phyloP scores from a whole-genome alignment of 1,139 yeast species.

The Suhomyces maxii region DNA sequence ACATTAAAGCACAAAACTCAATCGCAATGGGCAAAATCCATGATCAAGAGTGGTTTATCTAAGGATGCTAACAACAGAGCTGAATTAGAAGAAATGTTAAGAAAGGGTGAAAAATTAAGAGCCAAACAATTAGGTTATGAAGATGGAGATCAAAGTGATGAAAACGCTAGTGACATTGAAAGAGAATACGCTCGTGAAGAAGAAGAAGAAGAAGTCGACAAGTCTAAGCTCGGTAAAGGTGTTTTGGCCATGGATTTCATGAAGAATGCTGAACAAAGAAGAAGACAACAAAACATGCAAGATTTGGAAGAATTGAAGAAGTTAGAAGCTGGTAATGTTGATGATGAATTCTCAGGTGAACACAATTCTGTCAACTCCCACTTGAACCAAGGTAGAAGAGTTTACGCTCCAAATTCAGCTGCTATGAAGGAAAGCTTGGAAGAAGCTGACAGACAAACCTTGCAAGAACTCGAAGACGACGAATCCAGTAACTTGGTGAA shows the following conservation, averaged over 20 bases:
- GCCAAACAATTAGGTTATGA: slow-evolving; percentile 71
- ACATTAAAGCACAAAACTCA: slow-evolving; percentile 84
- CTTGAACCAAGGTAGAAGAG: slow-evolving; percentile 76
- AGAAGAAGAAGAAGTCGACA: slow-evolving; percentile 34
- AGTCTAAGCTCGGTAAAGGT: slow-evolving; percentile 70
- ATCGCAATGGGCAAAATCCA: slow-evolving; percentile 86
- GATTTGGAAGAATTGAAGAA: slow-evolving; percentile 53
- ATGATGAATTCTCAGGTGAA: slow-evolving; percentile 20
- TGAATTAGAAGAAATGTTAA: slow-evolving; percentile 91
- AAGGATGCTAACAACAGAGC: slow-evolving; percentile 82
- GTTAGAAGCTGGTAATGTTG: slow-evolving; percentile 41
- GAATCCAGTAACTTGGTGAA: slow-evolving; percentile 48
- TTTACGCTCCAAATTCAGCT: slow-evolving; percentile 71
- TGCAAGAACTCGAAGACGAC: slow-evolving; percentile 57
- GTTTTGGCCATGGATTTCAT: slow-evolving; percentile 92
- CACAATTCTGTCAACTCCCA: slow-evolving; percentile 44
- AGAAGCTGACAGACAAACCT: slow-evolving; percentile 38
- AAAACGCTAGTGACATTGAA: slow-evolving; percentile 53
- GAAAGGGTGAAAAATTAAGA: slow-evolving; percentile 79
- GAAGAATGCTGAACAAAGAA: slow-evolving; percentile 78
- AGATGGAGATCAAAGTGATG: slow-evolving; percentile 54
- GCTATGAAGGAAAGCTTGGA: slow-evolving; percentile 44
- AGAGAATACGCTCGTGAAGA: slow-evolving; percentile 35
- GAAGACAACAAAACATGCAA: slow-evolving; percentile 54
- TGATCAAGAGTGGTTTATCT: slow-evolving; percentile 87